Base-by-base conservation (phyloP, 805 yeast genomes). In the Yarrowia sp. region DNA sequence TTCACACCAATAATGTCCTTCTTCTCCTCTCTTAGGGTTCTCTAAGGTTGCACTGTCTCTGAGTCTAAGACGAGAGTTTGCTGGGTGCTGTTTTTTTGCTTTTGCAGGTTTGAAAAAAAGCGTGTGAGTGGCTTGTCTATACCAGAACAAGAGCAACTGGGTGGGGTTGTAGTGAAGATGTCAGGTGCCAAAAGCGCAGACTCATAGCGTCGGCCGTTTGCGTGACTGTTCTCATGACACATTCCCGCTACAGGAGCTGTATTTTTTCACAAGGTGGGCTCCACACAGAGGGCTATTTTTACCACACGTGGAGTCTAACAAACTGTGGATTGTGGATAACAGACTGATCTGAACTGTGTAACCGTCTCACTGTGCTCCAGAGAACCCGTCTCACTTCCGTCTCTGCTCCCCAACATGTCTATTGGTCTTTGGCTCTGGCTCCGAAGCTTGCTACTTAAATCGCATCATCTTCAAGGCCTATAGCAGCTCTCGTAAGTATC, bases 1-100 rank as follows among this genome's bases (percentile, higher is more conserved):
- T 26, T 26, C 32, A 26, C 32, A 26, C 32, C 32, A 26, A 26
- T 5, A 26, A 2, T 26, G 32, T 26, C 32, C 32, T 26, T 26
- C 32, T 26, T 26, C 32, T 26, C 32, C 32, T 26, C 32, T 26
- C 32, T 26, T 26, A 40, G 36, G 59, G 59, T 53, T 53, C 5
- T 16, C 40, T 45, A 14, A 53, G 59, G 59, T 53, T 53, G 36
- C 45, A 40, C 59, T 40, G 59, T 53, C 45, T 53, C 19, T 3
- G 45, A 53, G 42, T 38, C 59, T 19, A 38, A 22, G 9, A 3
- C 3, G 10, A 45, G 49, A 16, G 14, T 45, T 19, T 45, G 49
- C n/a, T 26, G 32, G 32, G 32, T 26, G 32, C 32, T 26, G 32
- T 11, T 50, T 49, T 38, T 22, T 38, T 19, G 43, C 43, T 53